Conservation (phyloP, 2,329 filamentous ascomycete genomes). For the Apiospora aurea region DNA sequence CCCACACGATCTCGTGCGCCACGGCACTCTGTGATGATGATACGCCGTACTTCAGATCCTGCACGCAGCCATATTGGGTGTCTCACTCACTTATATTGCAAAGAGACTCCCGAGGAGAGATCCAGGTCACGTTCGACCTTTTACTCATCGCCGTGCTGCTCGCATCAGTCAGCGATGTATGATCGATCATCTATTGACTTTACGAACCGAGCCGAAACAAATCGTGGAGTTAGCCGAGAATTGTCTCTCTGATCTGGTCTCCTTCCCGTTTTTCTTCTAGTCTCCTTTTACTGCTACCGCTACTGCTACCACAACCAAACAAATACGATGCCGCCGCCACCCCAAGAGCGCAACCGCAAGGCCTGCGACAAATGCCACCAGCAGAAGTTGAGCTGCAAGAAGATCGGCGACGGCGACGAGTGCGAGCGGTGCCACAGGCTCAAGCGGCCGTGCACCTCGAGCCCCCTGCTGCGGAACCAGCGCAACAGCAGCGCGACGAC, state of each 20-base stretch:
- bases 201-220: background rate
- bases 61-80: conserved; percentile 11
- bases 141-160: background rate
- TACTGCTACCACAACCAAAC: background rate
- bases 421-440: conserved; percentile 53
- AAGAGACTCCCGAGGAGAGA: background rate
- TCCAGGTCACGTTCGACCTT: background rate
- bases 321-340: background rate
- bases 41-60: conserved; percentile 10
- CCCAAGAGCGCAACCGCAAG: conserved; percentile 41
- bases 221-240: background rate
- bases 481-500: conserved; percentile 4
- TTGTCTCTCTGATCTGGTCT: background rate
- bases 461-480: conserved; percentile 48
- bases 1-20: background rate
- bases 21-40: conserved; percentile 3
- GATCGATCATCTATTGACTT: background rate
- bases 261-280: background rate
- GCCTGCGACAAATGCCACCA: conserved; percentile 56
- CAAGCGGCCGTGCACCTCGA: conserved; percentile 52
- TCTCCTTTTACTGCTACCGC: background rate
- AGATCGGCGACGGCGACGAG: conserved; percentile 44
- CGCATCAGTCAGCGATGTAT: background rate
- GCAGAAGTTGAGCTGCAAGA: conserved; percentile 56
- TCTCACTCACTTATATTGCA: conserved; percentile 19